Base-by-base conservation (phyloP, 2,329 filamentous ascomycete genomes). In the Polytolypa hystricis region DNA sequence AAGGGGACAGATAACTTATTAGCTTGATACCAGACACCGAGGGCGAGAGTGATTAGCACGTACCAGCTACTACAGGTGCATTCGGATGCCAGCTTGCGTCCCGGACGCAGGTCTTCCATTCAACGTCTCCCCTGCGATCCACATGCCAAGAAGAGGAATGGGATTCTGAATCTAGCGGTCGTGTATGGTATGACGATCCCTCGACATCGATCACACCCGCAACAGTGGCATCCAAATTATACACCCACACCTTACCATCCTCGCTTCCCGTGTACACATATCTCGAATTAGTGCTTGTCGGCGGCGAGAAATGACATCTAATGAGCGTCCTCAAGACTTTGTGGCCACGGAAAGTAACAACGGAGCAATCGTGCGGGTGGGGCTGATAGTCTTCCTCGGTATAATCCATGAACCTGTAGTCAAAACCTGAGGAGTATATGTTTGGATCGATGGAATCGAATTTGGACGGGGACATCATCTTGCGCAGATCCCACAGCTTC, bases 401-500 rank as follows among this genome's bases (percentile, higher is more conserved):
- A 49, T 73, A 77, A 1, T 64, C 58, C 38, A 67, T 65, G 44
- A 71, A 74, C 34, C 75, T 69, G 50, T 80, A 80, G 50, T 80
- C 76, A 49, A 78, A 79, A 20, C 69, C 69, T 2, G 70, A 75
- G 0, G 71, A 73, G 53, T 71, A 76, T 18, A 56, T 52, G 35
- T 60, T 55, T 4, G 65, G 59, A 33, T 77, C 64, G 39, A 78
- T 66, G 4, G 56, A 57, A 41, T 74, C 71, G 2, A 66, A 60
- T 56, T 62, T 57, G 21, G 78, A 71, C 1, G 81, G 80, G 4
- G 77, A 77, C 68, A 91, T 83, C 71, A 86, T 89, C 70, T 84
- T 93, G 35, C 89, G 73, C 38, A 95, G 57, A 57, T 98, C 91
- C 91, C 91, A 98, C 0, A 98, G 71, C 61, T 96, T 96, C 76